Conservation (phyloP, 2,329 filamentous ascomycete species). For the Penicillium sp. region DNA sequence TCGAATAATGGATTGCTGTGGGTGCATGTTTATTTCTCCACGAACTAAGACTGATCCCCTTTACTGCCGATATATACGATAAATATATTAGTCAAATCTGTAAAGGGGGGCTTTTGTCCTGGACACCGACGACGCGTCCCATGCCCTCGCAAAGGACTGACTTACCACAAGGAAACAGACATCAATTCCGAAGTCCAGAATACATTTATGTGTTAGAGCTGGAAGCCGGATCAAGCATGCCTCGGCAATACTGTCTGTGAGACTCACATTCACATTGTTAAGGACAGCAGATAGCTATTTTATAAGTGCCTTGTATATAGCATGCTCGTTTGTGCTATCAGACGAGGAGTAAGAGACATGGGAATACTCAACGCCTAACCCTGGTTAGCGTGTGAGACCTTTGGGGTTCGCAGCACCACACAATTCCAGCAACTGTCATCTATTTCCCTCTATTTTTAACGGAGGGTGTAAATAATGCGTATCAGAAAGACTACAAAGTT, state of each 20-base stretch:
- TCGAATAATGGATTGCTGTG: neutral
- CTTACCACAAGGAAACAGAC: neutral
- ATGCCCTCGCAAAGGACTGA: neutral
- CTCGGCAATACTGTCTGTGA: neutral
- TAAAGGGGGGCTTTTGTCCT: neutral
- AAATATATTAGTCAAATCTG: neutral
- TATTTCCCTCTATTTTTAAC: neutral
- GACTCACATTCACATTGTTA: neutral
- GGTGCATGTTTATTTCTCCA: neutral
- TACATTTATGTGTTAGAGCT: neutral
- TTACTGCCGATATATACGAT: neutral
- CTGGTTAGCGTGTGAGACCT: neutral
- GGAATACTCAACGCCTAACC: neutral
- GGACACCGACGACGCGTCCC: neutral
- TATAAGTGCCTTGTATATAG: neutral
- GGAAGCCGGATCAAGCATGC: neutral
- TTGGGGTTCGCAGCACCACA: neutral
- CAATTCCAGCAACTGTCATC: neutral
- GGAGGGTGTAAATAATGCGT: neutral
- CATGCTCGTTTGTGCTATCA: neutral
- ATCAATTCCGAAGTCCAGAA: neutral
- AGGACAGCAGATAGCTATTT: neutral
- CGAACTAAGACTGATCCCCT: no score
- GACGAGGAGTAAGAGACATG: neutral
- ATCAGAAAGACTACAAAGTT: no score